Evolutionary conservation across 352 stramenopile species (phyloP).

Genomic region (Phytophthora multivora): DNA sequence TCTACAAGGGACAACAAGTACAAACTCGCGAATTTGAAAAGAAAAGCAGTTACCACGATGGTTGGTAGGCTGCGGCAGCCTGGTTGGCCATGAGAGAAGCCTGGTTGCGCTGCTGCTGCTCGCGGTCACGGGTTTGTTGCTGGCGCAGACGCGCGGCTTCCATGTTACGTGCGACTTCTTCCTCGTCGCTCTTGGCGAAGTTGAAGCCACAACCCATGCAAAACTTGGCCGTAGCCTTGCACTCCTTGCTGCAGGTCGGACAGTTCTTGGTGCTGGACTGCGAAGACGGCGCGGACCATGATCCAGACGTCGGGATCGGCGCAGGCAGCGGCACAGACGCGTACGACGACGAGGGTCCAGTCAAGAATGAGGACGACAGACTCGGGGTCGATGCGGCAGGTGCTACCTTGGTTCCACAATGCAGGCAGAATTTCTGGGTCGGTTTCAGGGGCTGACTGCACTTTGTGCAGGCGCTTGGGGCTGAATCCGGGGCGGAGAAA

Average conservation of each 20-base stretch:
- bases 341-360: slow-evolving; percentile 34
- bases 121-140: slow-evolving; percentile 51
- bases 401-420: slow-evolving; percentile 70
- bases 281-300: slow-evolving; percentile 37
- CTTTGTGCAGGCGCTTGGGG: slow-evolving; percentile 36
- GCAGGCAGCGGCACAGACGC: slow-evolving; percentile 56
- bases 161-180: slow-evolving; percentile 79
- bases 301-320: slow-evolving; percentile 56
- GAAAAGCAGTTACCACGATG: slow-evolving; percentile 31
- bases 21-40: background rate
- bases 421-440: slow-evolving; percentile 77
- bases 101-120: slow-evolving; percentile 68
- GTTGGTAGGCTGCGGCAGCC: slow-evolving; percentile 49
- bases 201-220: slow-evolving; percentile 83
- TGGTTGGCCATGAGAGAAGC: slow-evolving; percentile 74
- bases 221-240: slow-evolving; percentile 82
- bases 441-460: slow-evolving; percentile 63
- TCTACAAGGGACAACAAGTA: slow-evolving; percentile 19
- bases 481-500: slow-evolving; percentile 23
- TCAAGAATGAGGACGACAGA: slow-evolving; percentile 33
- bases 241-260: slow-evolving; percentile 64
- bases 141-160: slow-evolving; percentile 57
- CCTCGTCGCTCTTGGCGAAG: slow-evolving; percentile 76
- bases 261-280: slow-evolving; percentile 64
- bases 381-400: slow-evolving; percentile 24